A percentile compares a stretch with the other conserved stretches of the same genome.
phyloP scores from a whole-genome alignment of 2,329 filamentous ascomycete species.

The Penicillium sp. region DNA sequence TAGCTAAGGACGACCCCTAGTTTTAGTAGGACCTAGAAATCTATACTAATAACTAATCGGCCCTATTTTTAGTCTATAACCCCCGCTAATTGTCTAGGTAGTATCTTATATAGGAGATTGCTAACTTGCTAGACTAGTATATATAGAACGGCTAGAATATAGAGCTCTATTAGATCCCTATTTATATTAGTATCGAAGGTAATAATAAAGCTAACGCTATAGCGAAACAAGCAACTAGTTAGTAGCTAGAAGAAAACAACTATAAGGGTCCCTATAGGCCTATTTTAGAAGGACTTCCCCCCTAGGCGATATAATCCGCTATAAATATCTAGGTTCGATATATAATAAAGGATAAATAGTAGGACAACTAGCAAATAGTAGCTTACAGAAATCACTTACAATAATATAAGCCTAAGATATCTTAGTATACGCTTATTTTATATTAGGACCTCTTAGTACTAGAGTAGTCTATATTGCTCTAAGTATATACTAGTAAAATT shows the following conservation, averaged over 20 bases:
- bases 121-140: background rate
- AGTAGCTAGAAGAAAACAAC: background rate
- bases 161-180: slow-evolving; percentile 5
- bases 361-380: slow-evolving; percentile 12
- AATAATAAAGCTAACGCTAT: slow-evolving; percentile 1
- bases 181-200: slow-evolving; percentile 3
- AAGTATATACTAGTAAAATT: slow-evolving; percentile 24
- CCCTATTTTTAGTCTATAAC: slow-evolving; percentile 5
- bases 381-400: slow-evolving; percentile 15
- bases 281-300: too few relatives aligned
- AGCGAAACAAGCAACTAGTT: slow-evolving; percentile 2
- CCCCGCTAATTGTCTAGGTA: slow-evolving; percentile 6
- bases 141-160: background rate
- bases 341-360: slow-evolving; percentile 18
- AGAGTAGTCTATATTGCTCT: slow-evolving; percentile 21
- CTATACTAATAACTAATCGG: slow-evolving; percentile 8
- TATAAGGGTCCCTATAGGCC: slow-evolving; percentile 7
- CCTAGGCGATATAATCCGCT: too few relatives aligned
- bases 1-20: background rate
- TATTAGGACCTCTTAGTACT: too few relatives aligned
- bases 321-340: too few relatives aligned
- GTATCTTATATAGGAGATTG: slow-evolving; percentile 2
- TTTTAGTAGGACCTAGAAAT: background rate
- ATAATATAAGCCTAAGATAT: too few relatives aligned
- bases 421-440: too few relatives aligned